phyloP scores from a whole-genome alignment of 2,329 filamentous ascomycete genomes.

The Fusarium pininemorale region DNA sequence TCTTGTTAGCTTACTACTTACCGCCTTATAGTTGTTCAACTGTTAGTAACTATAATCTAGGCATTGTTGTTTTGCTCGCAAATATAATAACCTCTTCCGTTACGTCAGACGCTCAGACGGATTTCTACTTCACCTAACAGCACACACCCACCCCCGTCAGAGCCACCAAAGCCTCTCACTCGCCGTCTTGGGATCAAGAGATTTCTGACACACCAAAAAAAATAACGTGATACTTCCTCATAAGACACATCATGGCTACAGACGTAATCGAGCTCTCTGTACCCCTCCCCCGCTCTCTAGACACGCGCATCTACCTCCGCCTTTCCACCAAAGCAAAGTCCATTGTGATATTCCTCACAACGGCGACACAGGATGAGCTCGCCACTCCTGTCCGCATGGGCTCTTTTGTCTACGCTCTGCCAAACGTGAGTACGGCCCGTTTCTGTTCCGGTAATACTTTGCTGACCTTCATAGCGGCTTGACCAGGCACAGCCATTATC shows the following conservation, averaged over 20 bases:
- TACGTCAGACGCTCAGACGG: background rate
- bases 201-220: background rate
- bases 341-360: conserved; percentile 69
- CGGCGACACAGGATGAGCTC: conserved; percentile 62
- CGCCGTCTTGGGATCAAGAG: background rate
- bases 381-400: conserved; percentile 70
- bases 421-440: conserved; percentile 70
- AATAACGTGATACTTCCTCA: background rate
- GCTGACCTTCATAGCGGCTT: conserved; percentile 53
- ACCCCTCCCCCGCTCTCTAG: conserved; percentile 66
- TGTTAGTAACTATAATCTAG: background rate
- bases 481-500: conserved; percentile 71
- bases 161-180: background rate
- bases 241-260: conserved; percentile 37
- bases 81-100: background rate
- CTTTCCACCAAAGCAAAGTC: conserved; percentile 67
- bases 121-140: background rate
- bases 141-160: background rate
- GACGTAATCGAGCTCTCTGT: conserved; percentile 60
- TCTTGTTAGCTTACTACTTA: background rate
- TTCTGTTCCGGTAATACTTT: conserved; percentile 4
- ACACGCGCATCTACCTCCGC: conserved; percentile 69
- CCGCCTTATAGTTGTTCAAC: background rate
- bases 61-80: background rate
- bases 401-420: conserved; percentile 93